Evolutionary conservation across 176 grass and related monocot genomes (phyloP).

Genomic region (Thinopyrum elongatum): DNA sequence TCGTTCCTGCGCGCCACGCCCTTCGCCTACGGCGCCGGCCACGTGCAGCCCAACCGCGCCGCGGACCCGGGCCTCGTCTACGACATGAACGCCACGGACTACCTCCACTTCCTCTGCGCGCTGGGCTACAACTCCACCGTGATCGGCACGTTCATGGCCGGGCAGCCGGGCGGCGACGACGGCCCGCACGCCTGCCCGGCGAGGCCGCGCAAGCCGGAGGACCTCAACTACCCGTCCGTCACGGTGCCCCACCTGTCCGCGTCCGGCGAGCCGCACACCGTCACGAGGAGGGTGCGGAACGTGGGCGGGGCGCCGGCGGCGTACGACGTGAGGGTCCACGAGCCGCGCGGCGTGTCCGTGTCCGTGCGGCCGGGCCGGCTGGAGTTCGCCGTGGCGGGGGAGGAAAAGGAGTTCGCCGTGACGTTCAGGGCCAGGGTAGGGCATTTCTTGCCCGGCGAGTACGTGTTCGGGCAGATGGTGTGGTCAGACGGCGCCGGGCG

Average conservation of each 20-base stretch:
- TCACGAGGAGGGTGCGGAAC: constrained; percentile 70
- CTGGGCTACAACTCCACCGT: constrained; percentile 79
- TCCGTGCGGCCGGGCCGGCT: constrained; percentile 59
- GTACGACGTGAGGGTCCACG: constrained; percentile 47
- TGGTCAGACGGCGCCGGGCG: constrained; percentile 62
- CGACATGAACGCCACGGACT: constrained; percentile 54
- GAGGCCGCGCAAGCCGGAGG: constrained; percentile 29
- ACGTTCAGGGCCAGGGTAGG: constrained; percentile 46
- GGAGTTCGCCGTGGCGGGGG: constrained; percentile 47
- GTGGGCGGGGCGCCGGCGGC: constrained; percentile 43
- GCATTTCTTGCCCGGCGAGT: constrained; percentile 32
- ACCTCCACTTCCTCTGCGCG: constrained; percentile 76
- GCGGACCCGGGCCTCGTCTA: constrained; percentile 90
- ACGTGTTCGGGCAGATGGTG: constrained; percentile 68
- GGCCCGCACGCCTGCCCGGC: constrained; percentile 41
- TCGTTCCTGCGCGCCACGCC: constrained; percentile 61
- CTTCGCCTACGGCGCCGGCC: constrained; percentile 86
- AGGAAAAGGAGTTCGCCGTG: constrained; percentile 60
- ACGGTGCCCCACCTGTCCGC: constrained; percentile 59
- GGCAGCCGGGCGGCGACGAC: neutral
- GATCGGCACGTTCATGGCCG: constrained; percentile 52
- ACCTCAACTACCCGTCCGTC: constrained; percentile 92
- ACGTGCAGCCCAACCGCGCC: constrained; percentile 71
- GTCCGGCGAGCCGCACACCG: constrained; percentile 26
- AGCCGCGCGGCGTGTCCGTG: constrained; percentile 63